Evolutionary conservation across 2,329 filamentous ascomycete genomes (phyloP).

Genomic region (Claviceps maximensis): DNA sequence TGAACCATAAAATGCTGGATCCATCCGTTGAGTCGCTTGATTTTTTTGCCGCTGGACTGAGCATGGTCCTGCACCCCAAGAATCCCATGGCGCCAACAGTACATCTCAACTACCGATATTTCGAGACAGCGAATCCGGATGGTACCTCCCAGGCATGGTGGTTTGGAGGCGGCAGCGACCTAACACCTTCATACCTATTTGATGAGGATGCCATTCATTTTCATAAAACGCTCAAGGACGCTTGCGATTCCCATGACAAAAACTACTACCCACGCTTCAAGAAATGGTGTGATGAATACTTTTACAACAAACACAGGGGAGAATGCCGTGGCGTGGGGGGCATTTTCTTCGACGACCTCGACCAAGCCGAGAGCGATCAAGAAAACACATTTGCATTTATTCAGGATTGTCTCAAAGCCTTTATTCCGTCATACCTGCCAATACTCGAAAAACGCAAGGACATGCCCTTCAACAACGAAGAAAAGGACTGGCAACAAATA

Average conservation of each 20-base stretch:
- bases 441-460: slow-evolving; percentile 83
- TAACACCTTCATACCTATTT: slow-evolving; percentile 89
- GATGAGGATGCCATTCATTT: slow-evolving; percentile 97
- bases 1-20: slow-evolving; percentile 83
- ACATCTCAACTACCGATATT: slow-evolving; percentile 97
- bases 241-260: slow-evolving; percentile 87
- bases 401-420: slow-evolving; percentile 71
- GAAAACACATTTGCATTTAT: slow-evolving; percentile 86
- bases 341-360: slow-evolving; percentile 97
- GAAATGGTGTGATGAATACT: slow-evolving; percentile 97
- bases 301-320: slow-evolving; percentile 79
- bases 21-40: slow-evolving; percentile 68
- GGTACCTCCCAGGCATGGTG: slow-evolving; percentile 83
- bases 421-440: slow-evolving; percentile 81
- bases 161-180: slow-evolving; percentile 91
- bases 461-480: slow-evolving; percentile 72
- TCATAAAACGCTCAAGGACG: slow-evolving; percentile 83
- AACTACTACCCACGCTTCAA: slow-evolving; percentile 91
- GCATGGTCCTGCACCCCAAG: slow-evolving; percentile 80
- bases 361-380: slow-evolving; percentile 71
- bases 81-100: slow-evolving; percentile 98
- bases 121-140: slow-evolving; percentile 81
- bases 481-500: slow-evolving; percentile 96
- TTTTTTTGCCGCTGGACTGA: slow-evolving; percentile 91
- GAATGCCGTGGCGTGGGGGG: slow-evolving; percentile 83